Evolutionary conservation across 2,329 filamentous ascomycete species (phyloP).

Genomic region (Leptosphaerulina australis): DNA sequence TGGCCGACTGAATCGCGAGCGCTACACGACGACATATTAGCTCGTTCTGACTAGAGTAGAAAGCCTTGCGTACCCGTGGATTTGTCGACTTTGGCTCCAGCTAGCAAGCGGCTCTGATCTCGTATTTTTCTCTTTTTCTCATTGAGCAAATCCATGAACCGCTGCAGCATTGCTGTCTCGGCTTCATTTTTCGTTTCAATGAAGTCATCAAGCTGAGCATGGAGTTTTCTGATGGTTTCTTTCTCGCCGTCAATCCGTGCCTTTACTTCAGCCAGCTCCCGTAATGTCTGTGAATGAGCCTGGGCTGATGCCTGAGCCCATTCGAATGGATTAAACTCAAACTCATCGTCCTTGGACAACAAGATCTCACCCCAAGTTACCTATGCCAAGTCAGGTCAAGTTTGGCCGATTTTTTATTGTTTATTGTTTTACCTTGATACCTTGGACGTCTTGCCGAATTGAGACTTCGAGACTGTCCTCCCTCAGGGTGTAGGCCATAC

Average conservation of each 20-base stretch:
- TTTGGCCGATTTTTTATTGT: not conserved
- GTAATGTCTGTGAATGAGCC: slow-evolving; percentile 54
- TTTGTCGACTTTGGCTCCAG: slow-evolving; percentile 57
- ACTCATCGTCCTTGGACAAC: slow-evolving; percentile 61
- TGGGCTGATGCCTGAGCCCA: slow-evolving; percentile 70
- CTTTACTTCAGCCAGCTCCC: slow-evolving; percentile 53
- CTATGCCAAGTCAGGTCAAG: slow-evolving; percentile 31
- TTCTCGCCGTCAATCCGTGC: slow-evolving; percentile 58
- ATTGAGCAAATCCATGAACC: slow-evolving; percentile 74
- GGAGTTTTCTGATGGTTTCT: slow-evolving; percentile 63
- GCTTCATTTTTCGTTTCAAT: slow-evolving; percentile 69
- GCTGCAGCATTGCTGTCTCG: slow-evolving; percentile 69
- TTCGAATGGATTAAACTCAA: slow-evolving; percentile 69
- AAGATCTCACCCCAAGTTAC: slow-evolving; percentile 69
- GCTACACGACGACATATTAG: slow-evolving; percentile 25
- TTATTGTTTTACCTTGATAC: slow-evolving; percentile 65
- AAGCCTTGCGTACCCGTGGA: slow-evolving; percentile 30
- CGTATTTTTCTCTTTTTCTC: slow-evolving; percentile 82
- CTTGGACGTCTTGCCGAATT: slow-evolving; percentile 65
- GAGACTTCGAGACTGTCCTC: slow-evolving; percentile 63
- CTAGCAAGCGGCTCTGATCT: slow-evolving; percentile 70
- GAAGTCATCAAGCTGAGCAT: slow-evolving; percentile 69
- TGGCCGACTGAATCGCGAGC: slow-evolving; percentile 34
- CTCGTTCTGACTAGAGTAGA: not conserved
- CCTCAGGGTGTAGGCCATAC: slow-evolving; percentile 64